These are phyloP conservation scores for Kingdonia uniflora DNA, from an alignment of 164 flowering plant genomes.

Conservation along the genomic window DNA sequence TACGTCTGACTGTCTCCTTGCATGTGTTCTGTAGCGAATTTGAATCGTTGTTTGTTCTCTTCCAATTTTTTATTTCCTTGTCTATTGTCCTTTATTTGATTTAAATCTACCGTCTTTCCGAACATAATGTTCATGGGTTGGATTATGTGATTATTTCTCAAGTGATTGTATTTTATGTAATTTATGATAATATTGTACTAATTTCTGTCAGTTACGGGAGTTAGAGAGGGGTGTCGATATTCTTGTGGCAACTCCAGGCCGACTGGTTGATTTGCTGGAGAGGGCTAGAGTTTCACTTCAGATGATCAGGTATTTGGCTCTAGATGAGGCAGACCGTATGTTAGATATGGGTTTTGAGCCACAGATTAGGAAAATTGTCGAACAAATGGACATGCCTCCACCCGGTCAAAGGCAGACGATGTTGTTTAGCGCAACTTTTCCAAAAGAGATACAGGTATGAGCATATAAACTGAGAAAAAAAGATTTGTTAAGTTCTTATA, in stretches of 20 bases:
- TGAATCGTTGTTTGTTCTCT: too few relatives aligned
- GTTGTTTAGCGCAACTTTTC: constrained; percentile 64
- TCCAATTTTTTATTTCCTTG: too few relatives aligned
- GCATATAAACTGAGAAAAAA: too few relatives aligned
- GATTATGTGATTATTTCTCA: not conserved
- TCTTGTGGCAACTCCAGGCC: constrained; percentile 62
- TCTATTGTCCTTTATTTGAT: too few relatives aligned
- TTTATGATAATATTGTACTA: not conserved
- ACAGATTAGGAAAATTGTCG: constrained; percentile 51
- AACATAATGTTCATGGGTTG: too few relatives aligned
- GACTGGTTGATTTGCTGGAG: constrained; percentile 50
- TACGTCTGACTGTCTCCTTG: too few relatives aligned
- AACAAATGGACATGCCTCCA: constrained; percentile 60
- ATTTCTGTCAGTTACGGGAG: constrained; percentile 33
- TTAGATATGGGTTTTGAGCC: constrained; percentile 68
- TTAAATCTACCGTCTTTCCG: too few relatives aligned
- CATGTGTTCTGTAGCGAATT: too few relatives aligned
- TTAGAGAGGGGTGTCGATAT: constrained; percentile 63
- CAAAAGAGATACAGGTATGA: constrained; percentile 54
- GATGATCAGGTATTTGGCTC: constrained; percentile 49
- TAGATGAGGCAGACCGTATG: constrained; percentile 65
- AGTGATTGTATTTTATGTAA: not conserved
- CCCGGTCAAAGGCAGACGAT: constrained; percentile 50
- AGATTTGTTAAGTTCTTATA: too few relatives aligned
- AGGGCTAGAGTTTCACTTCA: constrained; percentile 53